A percentile compares a stretch with the other conserved stretches of the same genome.
These are phyloP conservation scores for Boletus tomentosulus DNA, from an alignment of 768 basidiomycete genomes.

Conservation along the genomic window DNA sequence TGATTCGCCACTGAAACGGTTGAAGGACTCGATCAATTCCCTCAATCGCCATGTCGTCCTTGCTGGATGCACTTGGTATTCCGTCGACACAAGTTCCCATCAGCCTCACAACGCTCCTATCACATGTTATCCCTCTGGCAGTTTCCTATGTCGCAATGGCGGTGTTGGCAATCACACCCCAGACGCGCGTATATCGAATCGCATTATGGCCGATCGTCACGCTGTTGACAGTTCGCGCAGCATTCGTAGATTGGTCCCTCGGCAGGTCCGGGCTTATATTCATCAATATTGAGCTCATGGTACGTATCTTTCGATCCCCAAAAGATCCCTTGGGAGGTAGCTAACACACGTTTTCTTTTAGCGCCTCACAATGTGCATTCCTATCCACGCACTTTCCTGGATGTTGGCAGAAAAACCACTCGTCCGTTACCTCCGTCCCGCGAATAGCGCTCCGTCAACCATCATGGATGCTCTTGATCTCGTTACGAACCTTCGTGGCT, in stretches of 20 bases:
- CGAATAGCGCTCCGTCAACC: not conserved
- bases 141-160: not conserved
- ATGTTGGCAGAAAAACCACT: not conserved
- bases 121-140: not conserved
- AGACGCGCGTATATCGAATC: not conserved
- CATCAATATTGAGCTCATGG: constrained; percentile 9
- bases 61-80: not conserved
- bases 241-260: too few relatives aligned
- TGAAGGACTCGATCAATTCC: too few relatives aligned
- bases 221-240: not conserved
- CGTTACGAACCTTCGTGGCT: not conserved
- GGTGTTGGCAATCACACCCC: not conserved
- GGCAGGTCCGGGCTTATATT: too few relatives aligned
- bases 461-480: not conserved
- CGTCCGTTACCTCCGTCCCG: not conserved
- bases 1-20: too few relatives aligned
- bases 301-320: not conserved
- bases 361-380: too few relatives aligned
- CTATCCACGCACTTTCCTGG: not conserved
- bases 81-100: not conserved
- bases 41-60: too few relatives aligned
- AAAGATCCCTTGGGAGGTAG: not conserved
- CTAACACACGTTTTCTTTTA: too few relatives aligned
- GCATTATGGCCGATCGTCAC: not conserved
- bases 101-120: not conserved